These are phyloP conservation scores for Fusarium sp. DNA, from an alignment of 2,329 filamentous ascomycete species.

Conservation along the genomic window DNA sequence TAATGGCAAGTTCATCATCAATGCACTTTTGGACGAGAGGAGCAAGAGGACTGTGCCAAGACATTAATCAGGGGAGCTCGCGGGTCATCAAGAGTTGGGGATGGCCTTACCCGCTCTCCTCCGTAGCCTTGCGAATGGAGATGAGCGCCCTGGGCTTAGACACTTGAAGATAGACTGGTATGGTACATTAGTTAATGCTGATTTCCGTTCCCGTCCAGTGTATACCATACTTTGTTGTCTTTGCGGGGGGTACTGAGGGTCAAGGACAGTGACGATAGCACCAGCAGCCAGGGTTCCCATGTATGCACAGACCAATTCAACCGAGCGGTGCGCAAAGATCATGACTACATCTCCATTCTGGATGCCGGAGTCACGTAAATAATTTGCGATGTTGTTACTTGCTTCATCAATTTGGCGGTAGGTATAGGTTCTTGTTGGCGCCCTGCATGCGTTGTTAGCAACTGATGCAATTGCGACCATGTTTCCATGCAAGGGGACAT, in stretches of 20 bases:
- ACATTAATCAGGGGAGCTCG: neutral
- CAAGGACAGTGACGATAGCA: neutral
- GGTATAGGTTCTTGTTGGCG: neutral
- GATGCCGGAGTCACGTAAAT: neutral
- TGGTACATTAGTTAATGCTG: neutral
- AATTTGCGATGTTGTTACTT: neutral
- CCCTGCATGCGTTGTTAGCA: neutral
- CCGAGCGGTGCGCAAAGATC: neutral
- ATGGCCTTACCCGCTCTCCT: neutral
- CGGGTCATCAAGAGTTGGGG: neutral
- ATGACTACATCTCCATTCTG: neutral
- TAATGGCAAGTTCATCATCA: neutral
- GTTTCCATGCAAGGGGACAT: neutral
- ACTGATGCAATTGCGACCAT: neutral
- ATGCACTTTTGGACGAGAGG: neutral
- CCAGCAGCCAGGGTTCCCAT: neutral
- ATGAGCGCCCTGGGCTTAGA: neutral
- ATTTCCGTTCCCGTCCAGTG: neutral
- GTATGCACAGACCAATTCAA: neutral
- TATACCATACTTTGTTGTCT: neutral
- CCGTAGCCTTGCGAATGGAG: neutral
- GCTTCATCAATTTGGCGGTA: constrained; percentile 1
- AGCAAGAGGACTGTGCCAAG: neutral
- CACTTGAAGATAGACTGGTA: neutral
- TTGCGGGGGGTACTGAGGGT: neutral